phyloP scores from a whole-genome alignment of 2,329 filamentous ascomycete genomes.

The Orbilia quercus region DNA sequence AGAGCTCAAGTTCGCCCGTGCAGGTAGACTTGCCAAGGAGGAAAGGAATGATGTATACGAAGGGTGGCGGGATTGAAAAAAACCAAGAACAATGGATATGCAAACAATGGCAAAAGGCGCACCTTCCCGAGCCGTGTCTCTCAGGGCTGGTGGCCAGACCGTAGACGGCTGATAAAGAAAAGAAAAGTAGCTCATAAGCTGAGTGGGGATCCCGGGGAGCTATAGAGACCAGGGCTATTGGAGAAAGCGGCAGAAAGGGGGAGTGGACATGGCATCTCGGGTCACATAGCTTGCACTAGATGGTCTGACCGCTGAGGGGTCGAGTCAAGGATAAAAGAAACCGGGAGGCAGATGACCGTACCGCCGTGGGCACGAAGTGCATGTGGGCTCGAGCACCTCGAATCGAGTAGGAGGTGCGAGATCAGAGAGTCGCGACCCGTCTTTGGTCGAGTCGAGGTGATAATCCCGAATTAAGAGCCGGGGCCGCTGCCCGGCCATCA shows the following conservation, averaged over 20 bases:
- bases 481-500: neutral
- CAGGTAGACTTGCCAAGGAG: conserved; percentile 40
- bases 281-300: conserved; percentile 9
- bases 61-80: conserved; percentile 24
- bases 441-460: conserved; percentile 38
- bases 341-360: conserved; percentile 32
- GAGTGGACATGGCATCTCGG: conserved; percentile 14
- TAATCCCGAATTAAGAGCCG: conserved; percentile 21
- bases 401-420: conserved; percentile 35
- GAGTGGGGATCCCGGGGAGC: conserved; percentile 25
- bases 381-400: conserved; percentile 48
- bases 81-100: conserved; percentile 10
- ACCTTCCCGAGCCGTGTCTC: conserved; percentile 50
- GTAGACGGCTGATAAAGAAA: conserved; percentile 45
- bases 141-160: conserved; percentile 24
- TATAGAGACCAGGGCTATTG: conserved; percentile 24
- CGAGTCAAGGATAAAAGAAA: conserved; percentile 1
- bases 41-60: conserved; percentile 28
- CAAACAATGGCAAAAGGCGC: conserved; percentile 30
- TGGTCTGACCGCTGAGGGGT: conserved; percentile 29
- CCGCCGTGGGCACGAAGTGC: conserved; percentile 38
- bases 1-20: conserved; percentile 18
- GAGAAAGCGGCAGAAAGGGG: conserved; percentile 21
- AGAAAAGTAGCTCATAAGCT: conserved; percentile 20
- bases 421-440: conserved; percentile 11